Base-by-base conservation (phyloP, 2,329 filamentous ascomycete genomes). In the Trichoderma sp. region DNA sequence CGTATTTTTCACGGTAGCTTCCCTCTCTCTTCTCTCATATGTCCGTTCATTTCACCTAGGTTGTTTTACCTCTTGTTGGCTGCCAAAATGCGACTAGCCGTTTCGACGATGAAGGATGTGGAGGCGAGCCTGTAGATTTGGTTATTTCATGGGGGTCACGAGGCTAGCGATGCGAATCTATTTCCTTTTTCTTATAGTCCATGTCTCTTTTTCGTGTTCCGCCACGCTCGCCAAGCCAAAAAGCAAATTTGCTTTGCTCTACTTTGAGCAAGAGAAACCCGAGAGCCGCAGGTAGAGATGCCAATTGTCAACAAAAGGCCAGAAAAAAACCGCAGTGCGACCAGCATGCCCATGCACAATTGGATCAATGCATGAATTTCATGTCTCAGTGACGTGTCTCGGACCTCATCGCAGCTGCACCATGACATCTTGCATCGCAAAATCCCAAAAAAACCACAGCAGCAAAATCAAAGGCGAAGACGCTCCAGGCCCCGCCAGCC, bases 41-140 rank as follows among this genome's bases (percentile, higher is more conserved):
- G 27, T 4, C 27, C 33, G 33, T 29, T 21, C 47, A 49, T 49
- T 35, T 14, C 7, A 10, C 8, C 8, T 35, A 35, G 33, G 33
- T 35, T 49, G 47, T 49, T 49, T 8, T 6, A 13, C 11, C 47
- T 49, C 47, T 43, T 65, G 35, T 33, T 57, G 57, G 53, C 62
- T 66, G 63, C 53, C 63, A 58, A 49, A 58, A 66, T n/a, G 55
- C 63, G 63, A 40, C 63, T 66, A 66, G 63, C 60, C 43, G 11
- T 31, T 19, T 53, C n/a, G 40, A 40, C 53, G 19, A 24, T 33
- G 35, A 47, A 21, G 31, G 63, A 58, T 49, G 63, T 66, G 63
- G 63, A 58, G 53, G 27, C 19, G n/a, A 24, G n/a, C 27, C 40
- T 52, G 16, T 52, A 14, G 33, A 27, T 5, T 29, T 35, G 19